Conservation (phyloP, 768 basidiomycete genomes). For the Cystobasidiopsis lactophilus region DNA sequence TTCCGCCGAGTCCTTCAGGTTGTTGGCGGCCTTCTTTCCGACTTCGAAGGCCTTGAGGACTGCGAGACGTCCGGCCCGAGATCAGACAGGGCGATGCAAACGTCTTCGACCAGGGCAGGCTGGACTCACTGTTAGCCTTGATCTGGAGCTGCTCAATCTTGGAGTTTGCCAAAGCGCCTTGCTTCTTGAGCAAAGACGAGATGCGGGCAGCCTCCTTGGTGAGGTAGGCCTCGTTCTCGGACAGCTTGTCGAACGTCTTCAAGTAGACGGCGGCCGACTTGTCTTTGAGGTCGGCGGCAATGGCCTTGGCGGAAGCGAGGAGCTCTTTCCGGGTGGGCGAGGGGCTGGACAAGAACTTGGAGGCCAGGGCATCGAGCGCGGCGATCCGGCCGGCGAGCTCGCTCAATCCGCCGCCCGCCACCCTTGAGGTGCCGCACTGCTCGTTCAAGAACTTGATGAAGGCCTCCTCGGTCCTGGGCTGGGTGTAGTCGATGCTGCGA, state of each 20-base stretch:
- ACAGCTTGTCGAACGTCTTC: conserved; percentile 73
- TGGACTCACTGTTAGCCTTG: conserved; percentile 41
- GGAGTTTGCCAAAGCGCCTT: conserved; percentile 35
- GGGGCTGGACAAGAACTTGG: conserved; percentile 45
- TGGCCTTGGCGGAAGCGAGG: conserved; percentile 38
- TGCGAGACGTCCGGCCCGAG: conserved; percentile 20
- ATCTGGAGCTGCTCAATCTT: conserved; percentile 87
- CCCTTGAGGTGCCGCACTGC: conserved; percentile 65
- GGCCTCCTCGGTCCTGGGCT: conserved; percentile 47
- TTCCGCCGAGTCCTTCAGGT: conserved; percentile 20
- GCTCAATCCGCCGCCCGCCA: conserved; percentile 51
- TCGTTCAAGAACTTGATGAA: conserved; percentile 62
- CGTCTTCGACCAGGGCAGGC: background rate
- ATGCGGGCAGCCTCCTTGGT: conserved; percentile 58
- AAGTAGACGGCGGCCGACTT: conserved; percentile 48
- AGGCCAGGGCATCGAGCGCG: conserved; percentile 52
- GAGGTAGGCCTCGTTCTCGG: conserved; percentile 48
- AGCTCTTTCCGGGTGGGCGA: conserved; percentile 39
- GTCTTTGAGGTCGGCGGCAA: conserved; percentile 30
- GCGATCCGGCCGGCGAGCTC: conserved; percentile 13
- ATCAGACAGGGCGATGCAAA: background rate
- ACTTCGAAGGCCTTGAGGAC: background rate
- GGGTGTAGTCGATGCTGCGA: conserved; percentile 40
- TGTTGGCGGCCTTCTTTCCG: conserved; percentile 33
- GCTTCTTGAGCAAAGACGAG: conserved; percentile 32